Base-by-base conservation (phyloP, 108 stramenopile species). In the Poteriospumella lacustris region DNA sequence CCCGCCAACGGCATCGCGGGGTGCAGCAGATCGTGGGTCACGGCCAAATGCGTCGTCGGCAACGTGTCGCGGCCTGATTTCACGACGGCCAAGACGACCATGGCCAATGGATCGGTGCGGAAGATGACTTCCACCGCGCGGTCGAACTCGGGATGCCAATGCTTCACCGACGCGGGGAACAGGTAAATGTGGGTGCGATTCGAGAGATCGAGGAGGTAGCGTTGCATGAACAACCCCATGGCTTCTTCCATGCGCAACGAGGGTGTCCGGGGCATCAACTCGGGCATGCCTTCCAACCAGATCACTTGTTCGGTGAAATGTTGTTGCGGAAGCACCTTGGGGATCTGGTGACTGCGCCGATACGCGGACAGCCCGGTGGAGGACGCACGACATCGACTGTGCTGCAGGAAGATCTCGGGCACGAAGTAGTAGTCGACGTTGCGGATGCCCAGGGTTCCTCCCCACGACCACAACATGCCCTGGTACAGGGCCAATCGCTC, bases 121-220 rank as follows among this genome's bases (percentile, higher is more conserved):
- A 73, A 38, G 31, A 73, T 44, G 36, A 73, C 31, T 73, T 44
- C 43, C 15, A 73, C 3, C 40, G 33, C 70, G 15, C 29, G 44
- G 70, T 73, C 70, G 19, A 73, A 52, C 42, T 73, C 12, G 5
- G 70, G 70, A 73, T 73, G 70, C 12, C 26, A 5, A 26, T 73
- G 24, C 47, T 56, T 73, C 70, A 73, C 70, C 26, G 40, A 42
- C 33, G 19, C 33, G 15, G 70, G 70, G 5, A 73, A 34, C 3
- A 73, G 42, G 42, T 73, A 73, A 44, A 73, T 19, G 36, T 73
- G 36, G 12, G 70, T 52, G 5, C 70, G 70, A 73, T 73, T 73
- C 9, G 9, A 5, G 5, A 56, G 12, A 12, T 15, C 15, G 5
- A 73, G 15, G 9, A 73, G 41, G 42, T 52, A 56, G 36, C 70